A percentile compares a stretch with the other conserved stretches of the same genome.
Conservation (phyloP, 164 flowering plant species). For the Sextonia rubra region DNA sequence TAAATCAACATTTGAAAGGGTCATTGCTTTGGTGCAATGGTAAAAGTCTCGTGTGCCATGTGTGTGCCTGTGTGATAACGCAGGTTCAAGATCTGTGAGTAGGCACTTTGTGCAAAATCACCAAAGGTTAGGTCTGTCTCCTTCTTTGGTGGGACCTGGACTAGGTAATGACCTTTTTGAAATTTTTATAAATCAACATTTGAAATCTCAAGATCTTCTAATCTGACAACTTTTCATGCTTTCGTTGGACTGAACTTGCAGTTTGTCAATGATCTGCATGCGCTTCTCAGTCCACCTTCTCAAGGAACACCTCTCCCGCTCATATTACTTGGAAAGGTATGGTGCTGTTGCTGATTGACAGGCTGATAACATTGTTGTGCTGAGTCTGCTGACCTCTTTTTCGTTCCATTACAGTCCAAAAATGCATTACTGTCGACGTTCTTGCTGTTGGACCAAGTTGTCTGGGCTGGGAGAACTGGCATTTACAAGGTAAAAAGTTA, state of each 20-base stretch:
- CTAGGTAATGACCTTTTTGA: no score
- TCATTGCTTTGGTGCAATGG: no score
- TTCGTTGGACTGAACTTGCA: constrained; percentile 31
- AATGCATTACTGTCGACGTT: constrained; percentile 91
- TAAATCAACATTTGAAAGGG: background rate
- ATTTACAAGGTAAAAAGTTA: constrained; percentile 52
- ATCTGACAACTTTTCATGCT: background rate
- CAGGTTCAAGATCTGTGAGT: no score
- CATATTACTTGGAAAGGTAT: constrained; percentile 86
- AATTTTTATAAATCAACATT: background rate
- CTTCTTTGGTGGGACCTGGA: no score
- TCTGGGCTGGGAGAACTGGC: constrained; percentile 95
- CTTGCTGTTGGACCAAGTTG: constrained; percentile 94
- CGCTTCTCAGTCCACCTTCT: constrained; percentile 81
- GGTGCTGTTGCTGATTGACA: background rate
- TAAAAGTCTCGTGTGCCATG: no score
- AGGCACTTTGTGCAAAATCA: no score
- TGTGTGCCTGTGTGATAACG: no score
- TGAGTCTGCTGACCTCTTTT: background rate
- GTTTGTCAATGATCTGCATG: constrained; percentile 97
- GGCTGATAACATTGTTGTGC: background rate
- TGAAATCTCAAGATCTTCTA: background rate
- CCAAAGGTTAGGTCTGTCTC: no score
- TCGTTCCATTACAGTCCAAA: constrained; percentile 59
- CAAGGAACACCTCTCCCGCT: constrained; percentile 94